These are phyloP conservation scores for Ganoderma lingzhi DNA, from an alignment of 1,284 basidiomycete species.

Conservation along the genomic window DNA sequence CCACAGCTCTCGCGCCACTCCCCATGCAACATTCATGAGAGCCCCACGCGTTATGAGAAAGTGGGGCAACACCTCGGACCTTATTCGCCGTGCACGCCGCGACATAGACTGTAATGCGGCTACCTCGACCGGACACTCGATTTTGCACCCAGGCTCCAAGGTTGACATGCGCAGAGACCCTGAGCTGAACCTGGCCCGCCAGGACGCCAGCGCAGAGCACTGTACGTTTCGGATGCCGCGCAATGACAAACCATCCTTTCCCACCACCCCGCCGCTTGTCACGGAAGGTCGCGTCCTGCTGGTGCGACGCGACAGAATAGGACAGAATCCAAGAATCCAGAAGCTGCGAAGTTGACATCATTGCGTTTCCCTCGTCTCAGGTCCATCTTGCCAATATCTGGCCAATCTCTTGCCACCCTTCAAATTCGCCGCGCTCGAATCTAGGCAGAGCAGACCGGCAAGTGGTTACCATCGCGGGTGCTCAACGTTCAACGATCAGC, in stretches of 20 bases:
- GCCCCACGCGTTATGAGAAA: not conserved
- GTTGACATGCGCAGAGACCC: not conserved
- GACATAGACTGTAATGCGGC: not conserved
- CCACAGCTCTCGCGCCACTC: not conserved
- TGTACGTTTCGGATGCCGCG: not conserved
- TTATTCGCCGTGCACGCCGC: not conserved
- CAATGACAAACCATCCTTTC: not conserved
- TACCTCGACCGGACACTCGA: not conserved
- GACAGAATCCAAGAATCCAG: not conserved
- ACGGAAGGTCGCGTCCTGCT: not conserved
- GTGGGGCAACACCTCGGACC: constrained; percentile 6
- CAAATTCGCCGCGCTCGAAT: not conserved
- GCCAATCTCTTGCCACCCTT: not conserved
- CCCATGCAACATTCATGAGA: constrained; percentile 5
- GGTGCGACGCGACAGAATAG: not conserved
- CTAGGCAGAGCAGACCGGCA: not conserved
- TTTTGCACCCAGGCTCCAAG: not conserved
- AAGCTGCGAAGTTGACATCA: not conserved
- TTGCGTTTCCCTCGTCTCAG: not conserved
- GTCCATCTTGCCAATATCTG: not conserved
- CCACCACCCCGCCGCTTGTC: not conserved
- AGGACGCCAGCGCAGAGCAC: not conserved
- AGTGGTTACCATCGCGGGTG: not conserved
- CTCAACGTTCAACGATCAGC: not conserved
- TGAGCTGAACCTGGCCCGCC: not conserved